These are phyloP conservation scores for Neltuma alba DNA, from an alignment of 306 rosid species.

Conservation along the genomic window DNA sequence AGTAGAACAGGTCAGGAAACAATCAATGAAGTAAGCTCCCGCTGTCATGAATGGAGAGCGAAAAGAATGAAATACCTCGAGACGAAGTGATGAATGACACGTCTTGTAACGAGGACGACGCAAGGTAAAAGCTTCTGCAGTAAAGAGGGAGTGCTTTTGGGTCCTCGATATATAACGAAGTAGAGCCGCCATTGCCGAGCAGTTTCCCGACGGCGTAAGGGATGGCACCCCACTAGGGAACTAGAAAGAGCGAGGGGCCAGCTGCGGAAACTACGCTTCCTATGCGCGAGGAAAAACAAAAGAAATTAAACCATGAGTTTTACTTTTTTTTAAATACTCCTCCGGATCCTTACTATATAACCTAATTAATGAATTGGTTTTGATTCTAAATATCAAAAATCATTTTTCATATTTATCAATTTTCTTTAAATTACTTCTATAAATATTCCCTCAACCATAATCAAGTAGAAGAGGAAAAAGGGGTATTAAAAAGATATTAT, in stretches of 20 bases:
- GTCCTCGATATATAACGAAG: background rate
- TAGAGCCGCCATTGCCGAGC: conserved; percentile 6
- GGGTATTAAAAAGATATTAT: no score
- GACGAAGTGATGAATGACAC: conserved; percentile 12
- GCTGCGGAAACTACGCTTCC: no score
- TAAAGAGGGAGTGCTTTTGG: background rate
- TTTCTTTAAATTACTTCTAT: no score
- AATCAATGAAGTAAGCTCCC: background rate
- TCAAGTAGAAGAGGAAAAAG: no score
- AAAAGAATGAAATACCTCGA: conserved; percentile 33
- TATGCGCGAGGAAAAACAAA: background rate
- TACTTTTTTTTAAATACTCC: no score
- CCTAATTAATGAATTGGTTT: no score
- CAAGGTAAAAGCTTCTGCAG: background rate
- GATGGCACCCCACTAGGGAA: background rate
- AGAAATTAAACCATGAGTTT: no score
- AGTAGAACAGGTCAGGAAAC: background rate
- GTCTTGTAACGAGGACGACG: conserved; percentile 13
- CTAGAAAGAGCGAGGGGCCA: background rate
- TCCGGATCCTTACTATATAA: no score
- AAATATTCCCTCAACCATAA: no score
- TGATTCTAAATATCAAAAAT: no score
- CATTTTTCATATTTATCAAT: no score
- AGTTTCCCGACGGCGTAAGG: background rate
- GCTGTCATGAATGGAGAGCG: background rate